Conservation (phyloP, 2,329 filamentous ascomycete species). For the Leptographium flavum region DNA sequence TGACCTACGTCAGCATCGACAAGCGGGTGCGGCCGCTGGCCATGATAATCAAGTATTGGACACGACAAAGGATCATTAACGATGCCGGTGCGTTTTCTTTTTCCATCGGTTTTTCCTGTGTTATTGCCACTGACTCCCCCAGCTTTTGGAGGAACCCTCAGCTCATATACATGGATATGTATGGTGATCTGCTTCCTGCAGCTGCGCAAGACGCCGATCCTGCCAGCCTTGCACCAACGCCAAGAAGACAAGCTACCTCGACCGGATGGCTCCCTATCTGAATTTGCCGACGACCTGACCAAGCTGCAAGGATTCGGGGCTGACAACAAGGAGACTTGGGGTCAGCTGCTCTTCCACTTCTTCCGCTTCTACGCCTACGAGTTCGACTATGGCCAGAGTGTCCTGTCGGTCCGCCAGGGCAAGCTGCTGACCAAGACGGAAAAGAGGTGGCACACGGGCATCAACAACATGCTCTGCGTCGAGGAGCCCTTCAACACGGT, state of each 20-base stretch:
- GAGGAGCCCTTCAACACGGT: constrained; percentile 90
- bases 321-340: constrained; percentile 68
- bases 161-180: constrained; percentile 98
- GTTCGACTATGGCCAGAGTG: constrained; percentile 73
- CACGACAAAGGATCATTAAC: constrained; percentile 79
- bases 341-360: constrained; percentile 84
- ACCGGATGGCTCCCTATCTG: constrained; percentile 52
- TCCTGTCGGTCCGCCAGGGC: constrained; percentile 74
- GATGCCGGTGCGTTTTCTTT: constrained; percentile 57
- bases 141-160: constrained; percentile 88
- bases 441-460: constrained; percentile 72
- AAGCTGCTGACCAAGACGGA: constrained; percentile 65
- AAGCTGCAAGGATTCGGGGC: constrained; percentile 59
- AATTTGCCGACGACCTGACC: constrained; percentile 77
- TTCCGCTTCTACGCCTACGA: constrained; percentile 92
- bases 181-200: constrained; percentile 95
- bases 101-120: constrained; percentile 2
- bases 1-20: constrained; percentile 90
- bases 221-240: constrained; percentile 73
- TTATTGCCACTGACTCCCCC: constrained; percentile 3
- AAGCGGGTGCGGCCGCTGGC: constrained; percentile 79
- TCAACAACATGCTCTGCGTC: constrained; percentile 79
- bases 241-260: constrained; percentile 45
- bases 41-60: constrained; percentile 98
- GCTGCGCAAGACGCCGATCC: constrained; percentile 65